A percentile compares a stretch with the other conserved stretches of the same genome.
Conservation (phyloP, 495 filamentous ascomycete genomes). For the Neurospora sp. region DNA sequence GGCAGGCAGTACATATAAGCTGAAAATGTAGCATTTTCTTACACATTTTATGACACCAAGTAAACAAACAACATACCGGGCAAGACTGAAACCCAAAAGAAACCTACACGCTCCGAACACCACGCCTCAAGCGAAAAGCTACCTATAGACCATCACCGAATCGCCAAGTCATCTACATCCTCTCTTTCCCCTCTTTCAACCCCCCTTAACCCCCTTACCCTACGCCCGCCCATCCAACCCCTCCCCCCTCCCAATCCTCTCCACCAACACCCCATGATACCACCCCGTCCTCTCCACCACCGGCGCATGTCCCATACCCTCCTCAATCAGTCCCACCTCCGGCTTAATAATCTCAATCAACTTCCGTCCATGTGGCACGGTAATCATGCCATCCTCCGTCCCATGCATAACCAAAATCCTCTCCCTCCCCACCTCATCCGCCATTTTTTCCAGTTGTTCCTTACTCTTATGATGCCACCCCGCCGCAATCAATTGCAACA, state of each 20-base stretch:
- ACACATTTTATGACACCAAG: too few species aligned
- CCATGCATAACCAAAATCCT: conserved; percentile 69
- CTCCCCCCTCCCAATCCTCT: conserved; percentile 31
- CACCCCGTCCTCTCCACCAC: conserved; percentile 51
- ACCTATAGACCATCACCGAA: too few species aligned
- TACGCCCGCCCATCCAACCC: conserved; percentile 17
- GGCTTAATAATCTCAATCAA: conserved; percentile 44
- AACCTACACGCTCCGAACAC: too few species aligned
- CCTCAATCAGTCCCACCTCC: conserved; percentile 39
- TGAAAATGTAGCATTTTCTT: too few species aligned
- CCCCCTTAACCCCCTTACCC: neutral
- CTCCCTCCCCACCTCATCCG: conserved; percentile 54
- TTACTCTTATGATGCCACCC: conserved; percentile 71
- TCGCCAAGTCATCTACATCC: too few species aligned
- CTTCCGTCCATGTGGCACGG: conserved; percentile 49
- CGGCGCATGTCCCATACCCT: conserved; percentile 61
- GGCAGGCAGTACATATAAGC: too few species aligned
- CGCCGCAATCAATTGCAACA: conserved; percentile 68
- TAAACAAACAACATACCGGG: too few species aligned
- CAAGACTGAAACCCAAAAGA: too few species aligned
- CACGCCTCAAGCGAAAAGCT: too few species aligned
- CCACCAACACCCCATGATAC: conserved; percentile 49
- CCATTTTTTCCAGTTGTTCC: conserved; percentile 56
- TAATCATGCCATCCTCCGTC: conserved; percentile 64
- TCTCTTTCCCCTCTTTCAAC: neutral